Conservation (phyloP, 768 basidiomycete species). For the Filobasidium floriforme region DNA sequence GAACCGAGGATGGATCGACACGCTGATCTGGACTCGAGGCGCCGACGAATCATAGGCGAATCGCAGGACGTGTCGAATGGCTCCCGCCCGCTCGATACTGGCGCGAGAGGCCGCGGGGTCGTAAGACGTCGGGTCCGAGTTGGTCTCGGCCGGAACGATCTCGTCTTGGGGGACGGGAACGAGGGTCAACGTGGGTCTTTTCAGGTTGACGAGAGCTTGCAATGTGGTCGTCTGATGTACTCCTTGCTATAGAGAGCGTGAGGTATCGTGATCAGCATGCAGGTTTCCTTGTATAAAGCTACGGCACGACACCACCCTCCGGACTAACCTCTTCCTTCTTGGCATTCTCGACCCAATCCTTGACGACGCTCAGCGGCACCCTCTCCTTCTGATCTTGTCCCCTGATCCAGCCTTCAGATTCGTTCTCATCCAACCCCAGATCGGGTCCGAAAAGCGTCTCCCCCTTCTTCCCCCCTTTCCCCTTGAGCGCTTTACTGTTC, state of each 20-base stretch:
- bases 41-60: conserved; percentile 91
- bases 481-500: conserved; percentile 27
- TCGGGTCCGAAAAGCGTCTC: conserved; percentile 87
- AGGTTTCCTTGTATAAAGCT: neutral
- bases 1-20: conserved; percentile 65
- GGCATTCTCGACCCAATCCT: conserved; percentile 61
- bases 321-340: conserved; percentile 72
- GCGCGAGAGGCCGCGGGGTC: conserved; percentile 52
- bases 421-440: conserved; percentile 57
- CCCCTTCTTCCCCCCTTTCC: conserved; percentile 51
- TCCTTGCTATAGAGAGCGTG: conserved; percentile 47
- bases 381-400: conserved; percentile 26
- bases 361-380: conserved; percentile 73
- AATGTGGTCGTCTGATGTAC: conserved; percentile 83
- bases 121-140: neutral
- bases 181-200: conserved; percentile 75
- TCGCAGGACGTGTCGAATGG: conserved; percentile 43
- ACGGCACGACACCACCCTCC: conserved; percentile 6
- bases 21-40: conserved; percentile 69
- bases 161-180: conserved; percentile 5
- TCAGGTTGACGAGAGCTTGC: conserved; percentile 89
- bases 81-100: neutral
- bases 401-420: conserved; percentile 55
- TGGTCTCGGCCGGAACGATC: conserved; percentile 9
- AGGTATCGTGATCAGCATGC: neutral